These are phyloP conservation scores for Sanguinoderma infundibulare DNA, from an alignment of 1,284 basidiomycete genomes.

Conservation along the genomic window DNA sequence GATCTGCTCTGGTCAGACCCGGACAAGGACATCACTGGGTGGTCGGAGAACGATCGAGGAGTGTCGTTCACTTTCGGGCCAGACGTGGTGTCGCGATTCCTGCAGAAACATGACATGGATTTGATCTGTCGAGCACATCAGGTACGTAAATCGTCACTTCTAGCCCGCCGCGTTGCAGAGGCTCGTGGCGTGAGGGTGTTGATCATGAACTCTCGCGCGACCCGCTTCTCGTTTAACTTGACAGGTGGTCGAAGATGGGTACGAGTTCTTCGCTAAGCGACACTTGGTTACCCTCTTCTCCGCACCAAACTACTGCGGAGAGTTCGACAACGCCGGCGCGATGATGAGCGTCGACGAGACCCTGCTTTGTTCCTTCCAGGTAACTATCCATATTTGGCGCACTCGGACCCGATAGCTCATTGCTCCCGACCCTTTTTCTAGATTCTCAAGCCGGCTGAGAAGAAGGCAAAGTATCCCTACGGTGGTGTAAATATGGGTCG, in stretches of 20 bases:
- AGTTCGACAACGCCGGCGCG: constrained; percentile 99
- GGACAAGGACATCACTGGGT: constrained; percentile 99
- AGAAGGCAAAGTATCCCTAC: constrained; percentile 94
- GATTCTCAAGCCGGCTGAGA: constrained; percentile 99
- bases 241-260: constrained; percentile 97
- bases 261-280: constrained; percentile 98
- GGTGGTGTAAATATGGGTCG: constrained; percentile 81
- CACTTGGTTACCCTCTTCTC: constrained; percentile 98
- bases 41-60: constrained; percentile 99
- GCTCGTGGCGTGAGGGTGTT: neutral
- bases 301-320: constrained; percentile 97
- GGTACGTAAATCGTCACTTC: constrained; percentile 48
- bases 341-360: constrained; percentile 99
- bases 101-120: constrained; percentile 99
- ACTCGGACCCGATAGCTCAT: constrained; percentile 1
- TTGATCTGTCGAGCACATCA: constrained; percentile 98
- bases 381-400: constrained; percentile 41
- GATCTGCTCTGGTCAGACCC: constrained; percentile 99
- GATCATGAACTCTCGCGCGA: constrained; percentile 5
- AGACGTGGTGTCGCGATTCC: constrained; percentile 96
- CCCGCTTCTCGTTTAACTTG: constrained; percentile 5
- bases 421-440: constrained; percentile 4
- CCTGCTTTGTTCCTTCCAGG: constrained; percentile 97
- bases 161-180: neutral
- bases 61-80: constrained; percentile 99